A percentile compares a stretch with the other conserved stretches of the same genome.
Conservation (phyloP, 371 early-diverging fungal species). For the Mucor piriformis region DNA sequence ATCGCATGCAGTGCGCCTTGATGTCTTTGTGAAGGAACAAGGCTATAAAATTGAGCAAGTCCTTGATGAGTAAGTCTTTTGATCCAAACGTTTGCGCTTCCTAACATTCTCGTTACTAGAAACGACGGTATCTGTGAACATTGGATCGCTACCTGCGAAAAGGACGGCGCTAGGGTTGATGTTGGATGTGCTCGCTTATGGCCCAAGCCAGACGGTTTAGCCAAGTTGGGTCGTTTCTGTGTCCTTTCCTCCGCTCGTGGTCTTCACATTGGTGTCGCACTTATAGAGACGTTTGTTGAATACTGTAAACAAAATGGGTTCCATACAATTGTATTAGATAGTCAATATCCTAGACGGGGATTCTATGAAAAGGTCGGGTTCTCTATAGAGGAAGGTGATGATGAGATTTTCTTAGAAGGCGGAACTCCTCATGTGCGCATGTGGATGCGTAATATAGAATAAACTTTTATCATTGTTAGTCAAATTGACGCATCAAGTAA, state of each 20-base stretch:
- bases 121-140: constrained; percentile 32
- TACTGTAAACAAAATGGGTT: constrained; percentile 21
- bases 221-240: constrained; percentile 50
- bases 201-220: constrained; percentile 25
- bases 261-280: constrained; percentile 29
- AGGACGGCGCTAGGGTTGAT: constrained; percentile 3
- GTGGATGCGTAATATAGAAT: constrained; percentile 24
- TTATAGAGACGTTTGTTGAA: constrained; percentile 32
- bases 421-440: constrained; percentile 48
- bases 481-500: too few species aligned
- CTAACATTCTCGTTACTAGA: neutral
- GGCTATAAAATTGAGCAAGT: constrained; percentile 38
- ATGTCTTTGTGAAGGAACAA: constrained; percentile 47
- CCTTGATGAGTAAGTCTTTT: constrained; percentile 43
- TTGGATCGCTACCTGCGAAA: constrained; percentile 39
- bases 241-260: constrained; percentile 42
- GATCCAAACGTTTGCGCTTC: too few species aligned
- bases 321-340: constrained; percentile 34
- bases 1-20: constrained; percentile 35
- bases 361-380: constrained; percentile 54
- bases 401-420: neutral
- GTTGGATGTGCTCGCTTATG: constrained; percentile 41
- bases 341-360: constrained; percentile 45
- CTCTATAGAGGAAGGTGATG: constrained; percentile 39
- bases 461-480: too few species aligned